Evolutionary conservation across 768 basidiomycete species (phyloP).

Genomic region (Amanita muscaria): DNA sequence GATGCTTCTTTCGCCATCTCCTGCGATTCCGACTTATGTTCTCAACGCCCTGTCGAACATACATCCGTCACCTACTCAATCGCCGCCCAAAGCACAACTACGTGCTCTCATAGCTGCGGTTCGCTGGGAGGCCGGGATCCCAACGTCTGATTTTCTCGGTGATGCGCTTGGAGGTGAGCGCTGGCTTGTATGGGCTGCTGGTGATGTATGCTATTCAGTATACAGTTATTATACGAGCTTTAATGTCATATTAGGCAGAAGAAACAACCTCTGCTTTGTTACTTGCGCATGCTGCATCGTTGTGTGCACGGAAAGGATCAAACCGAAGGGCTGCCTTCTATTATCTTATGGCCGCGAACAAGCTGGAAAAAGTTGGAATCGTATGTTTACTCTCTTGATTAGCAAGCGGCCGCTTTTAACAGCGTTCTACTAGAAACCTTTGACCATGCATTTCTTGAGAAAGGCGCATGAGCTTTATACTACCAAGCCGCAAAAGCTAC

Average conservation of each 20-base stretch:
- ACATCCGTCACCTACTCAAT: constrained; percentile 34
- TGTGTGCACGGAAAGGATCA: constrained; percentile 50
- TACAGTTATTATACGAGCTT: not conserved
- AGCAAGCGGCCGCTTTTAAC: constrained; percentile 4
- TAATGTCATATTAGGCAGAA: constrained; percentile 50
- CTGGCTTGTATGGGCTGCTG: constrained; percentile 83
- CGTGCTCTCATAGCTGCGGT: constrained; percentile 60
- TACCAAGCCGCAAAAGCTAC: constrained; percentile 37
- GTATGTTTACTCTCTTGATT: constrained; percentile 36
- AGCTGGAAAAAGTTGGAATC: constrained; percentile 77
- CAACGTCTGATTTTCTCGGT: constrained; percentile 46
- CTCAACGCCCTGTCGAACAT: constrained; percentile 49
- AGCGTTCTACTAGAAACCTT: constrained; percentile 51
- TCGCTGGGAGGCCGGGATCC: constrained; percentile 69
- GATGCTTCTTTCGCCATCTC: constrained; percentile 58
- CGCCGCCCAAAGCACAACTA: constrained; percentile 56
- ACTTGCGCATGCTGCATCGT: constrained; percentile 68
- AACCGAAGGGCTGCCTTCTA: constrained; percentile 65
- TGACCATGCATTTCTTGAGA: constrained; percentile 76
- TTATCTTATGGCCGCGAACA: constrained; percentile 70
- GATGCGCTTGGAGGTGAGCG: constrained; percentile 63
- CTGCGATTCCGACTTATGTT: constrained; percentile 50
- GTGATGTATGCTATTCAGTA: constrained; percentile 47
- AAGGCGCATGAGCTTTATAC: constrained; percentile 60
- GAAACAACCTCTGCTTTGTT: constrained; percentile 75